Percentiles rank a stretch among this genome's conserved stretches.
Conservation (phyloP, 768 basidiomycete genomes). For the Tremella yokohamensis region DNA sequence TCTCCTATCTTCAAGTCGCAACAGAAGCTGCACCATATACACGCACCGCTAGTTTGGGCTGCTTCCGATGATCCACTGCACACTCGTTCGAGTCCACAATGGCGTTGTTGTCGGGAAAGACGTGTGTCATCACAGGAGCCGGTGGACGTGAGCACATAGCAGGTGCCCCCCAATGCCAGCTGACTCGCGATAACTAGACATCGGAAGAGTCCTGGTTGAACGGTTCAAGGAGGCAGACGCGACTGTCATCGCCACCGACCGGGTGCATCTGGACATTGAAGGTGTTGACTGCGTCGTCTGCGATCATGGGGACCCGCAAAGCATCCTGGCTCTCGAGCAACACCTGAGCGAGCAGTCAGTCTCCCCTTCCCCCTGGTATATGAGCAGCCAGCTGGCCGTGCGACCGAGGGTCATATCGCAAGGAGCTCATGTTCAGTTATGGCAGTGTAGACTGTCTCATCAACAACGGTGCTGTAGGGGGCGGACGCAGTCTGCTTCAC, state of each 20-base stretch:
- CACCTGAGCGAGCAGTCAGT: constrained; percentile 9
- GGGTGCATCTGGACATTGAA: not conserved
- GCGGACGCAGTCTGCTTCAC: constrained; percentile 5
- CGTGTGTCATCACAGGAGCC: constrained; percentile 22
- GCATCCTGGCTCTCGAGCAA: constrained; percentile 4
- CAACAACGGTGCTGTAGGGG: constrained; percentile 21
- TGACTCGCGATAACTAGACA: constrained; percentile 2
- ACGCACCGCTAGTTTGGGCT: not conserved
- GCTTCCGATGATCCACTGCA: too few relatives aligned
- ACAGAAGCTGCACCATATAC: not conserved
- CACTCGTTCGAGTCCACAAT: too few relatives aligned
- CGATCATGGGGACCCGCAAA: constrained; percentile 6
- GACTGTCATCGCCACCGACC: constrained; percentile 13
- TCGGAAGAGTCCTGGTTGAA: constrained; percentile 18
- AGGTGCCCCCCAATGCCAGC: not conserved
- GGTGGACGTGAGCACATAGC: constrained; percentile 13
- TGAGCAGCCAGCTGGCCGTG: too few relatives aligned
- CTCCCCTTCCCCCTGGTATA: not conserved
- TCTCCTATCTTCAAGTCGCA: too few relatives aligned
- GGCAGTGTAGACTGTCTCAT: constrained; percentile 17
- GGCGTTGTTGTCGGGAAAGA: constrained; percentile 3
- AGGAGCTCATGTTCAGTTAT: constrained; percentile 10
- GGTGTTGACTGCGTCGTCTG: constrained; percentile 10
- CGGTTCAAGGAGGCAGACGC: constrained; percentile 17
- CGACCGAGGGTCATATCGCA: too few relatives aligned